Conservation (phyloP, 1,284 basidiomycete species). For the Rhodotorula glutinis region DNA sequence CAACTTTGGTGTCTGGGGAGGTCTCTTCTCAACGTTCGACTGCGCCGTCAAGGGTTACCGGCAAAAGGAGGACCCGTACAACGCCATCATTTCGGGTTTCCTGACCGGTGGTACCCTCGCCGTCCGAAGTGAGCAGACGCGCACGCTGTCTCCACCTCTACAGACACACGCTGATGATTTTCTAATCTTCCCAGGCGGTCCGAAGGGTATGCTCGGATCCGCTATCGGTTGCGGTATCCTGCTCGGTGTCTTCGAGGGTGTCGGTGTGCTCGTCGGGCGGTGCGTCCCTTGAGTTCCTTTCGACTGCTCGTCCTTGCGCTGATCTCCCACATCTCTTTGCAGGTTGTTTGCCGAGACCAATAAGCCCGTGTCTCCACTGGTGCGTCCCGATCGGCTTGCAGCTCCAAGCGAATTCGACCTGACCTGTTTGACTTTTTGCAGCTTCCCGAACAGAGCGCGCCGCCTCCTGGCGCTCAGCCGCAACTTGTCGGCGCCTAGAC, state of each 20-base stretch:
- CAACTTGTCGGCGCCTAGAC: conserved; percentile 23
- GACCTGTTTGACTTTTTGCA: not conserved
- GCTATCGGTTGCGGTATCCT: conserved; percentile 95
- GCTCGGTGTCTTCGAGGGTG: conserved; percentile 80
- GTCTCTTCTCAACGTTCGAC: conserved; percentile 69
- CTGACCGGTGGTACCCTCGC: conserved; percentile 96
- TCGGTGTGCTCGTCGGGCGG: conserved; percentile 79
- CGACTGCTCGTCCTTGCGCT: not conserved
- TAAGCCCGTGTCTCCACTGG: conserved; percentile 35
- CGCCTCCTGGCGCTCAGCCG: conserved; percentile 19
- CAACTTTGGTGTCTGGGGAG: conserved; percentile 54
- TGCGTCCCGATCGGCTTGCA: not conserved
- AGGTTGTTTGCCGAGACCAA: conserved; percentile 38
- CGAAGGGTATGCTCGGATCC: conserved; percentile 80
- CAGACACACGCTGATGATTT: not conserved
- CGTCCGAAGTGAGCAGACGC: conserved; percentile 70
- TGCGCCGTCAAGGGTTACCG: conserved; percentile 95
- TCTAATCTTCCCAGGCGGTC: conserved; percentile 64
- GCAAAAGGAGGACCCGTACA: conserved; percentile 99
- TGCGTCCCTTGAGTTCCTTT: conserved; percentile 50
- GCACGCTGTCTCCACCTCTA: not conserved
- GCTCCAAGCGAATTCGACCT: not conserved
- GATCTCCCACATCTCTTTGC: not conserved
- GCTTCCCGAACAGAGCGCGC: conserved; percentile 23
- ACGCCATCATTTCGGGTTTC: conserved; percentile 97